These are phyloP conservation scores for Suillus weaverae DNA, from an alignment of 768 basidiomycete genomes.

Conservation along the genomic window DNA sequence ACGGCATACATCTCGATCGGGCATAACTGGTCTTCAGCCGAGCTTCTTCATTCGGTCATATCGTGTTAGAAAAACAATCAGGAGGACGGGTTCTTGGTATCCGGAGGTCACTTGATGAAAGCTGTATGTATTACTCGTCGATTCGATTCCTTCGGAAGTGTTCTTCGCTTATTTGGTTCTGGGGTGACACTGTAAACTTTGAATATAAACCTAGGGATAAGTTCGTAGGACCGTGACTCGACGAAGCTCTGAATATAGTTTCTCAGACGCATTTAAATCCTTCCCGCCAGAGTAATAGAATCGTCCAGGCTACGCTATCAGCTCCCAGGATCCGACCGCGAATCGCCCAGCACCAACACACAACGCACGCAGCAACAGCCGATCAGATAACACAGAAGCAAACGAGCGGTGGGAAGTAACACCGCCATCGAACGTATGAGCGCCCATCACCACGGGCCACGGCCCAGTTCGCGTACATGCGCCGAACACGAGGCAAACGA, in stretches of 20 bases:
- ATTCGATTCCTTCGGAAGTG: neutral
- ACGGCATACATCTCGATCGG: neutral
- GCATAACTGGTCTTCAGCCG: neutral
- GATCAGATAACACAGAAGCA: slow-evolving; percentile 7
- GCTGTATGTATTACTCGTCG: neutral
- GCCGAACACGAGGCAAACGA: slow-evolving; percentile 7
- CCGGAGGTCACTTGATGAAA: slow-evolving; percentile 1
- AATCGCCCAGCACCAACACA: neutral
- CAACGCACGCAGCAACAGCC: no score
- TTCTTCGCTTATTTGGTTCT: neutral
- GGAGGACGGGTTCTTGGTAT: neutral
- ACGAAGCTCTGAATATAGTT: neutral
- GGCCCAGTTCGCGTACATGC: slow-evolving; percentile 3
- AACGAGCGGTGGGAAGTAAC: neutral
- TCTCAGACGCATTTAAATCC: neutral
- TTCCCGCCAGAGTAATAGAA: neutral
- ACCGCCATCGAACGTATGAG: neutral
- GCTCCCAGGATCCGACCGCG: neutral
- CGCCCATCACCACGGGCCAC: slow-evolving; percentile 3
- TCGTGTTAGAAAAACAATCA: neutral
- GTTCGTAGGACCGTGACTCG: neutral
- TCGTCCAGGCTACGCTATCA: neutral
- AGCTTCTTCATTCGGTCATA: neutral
- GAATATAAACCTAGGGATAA: neutral
- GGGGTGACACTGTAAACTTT: neutral